These are phyloP conservation scores for Sclerotinia minor DNA, from an alignment of 2,329 filamentous ascomycete species.

Conservation along the genomic window DNA sequence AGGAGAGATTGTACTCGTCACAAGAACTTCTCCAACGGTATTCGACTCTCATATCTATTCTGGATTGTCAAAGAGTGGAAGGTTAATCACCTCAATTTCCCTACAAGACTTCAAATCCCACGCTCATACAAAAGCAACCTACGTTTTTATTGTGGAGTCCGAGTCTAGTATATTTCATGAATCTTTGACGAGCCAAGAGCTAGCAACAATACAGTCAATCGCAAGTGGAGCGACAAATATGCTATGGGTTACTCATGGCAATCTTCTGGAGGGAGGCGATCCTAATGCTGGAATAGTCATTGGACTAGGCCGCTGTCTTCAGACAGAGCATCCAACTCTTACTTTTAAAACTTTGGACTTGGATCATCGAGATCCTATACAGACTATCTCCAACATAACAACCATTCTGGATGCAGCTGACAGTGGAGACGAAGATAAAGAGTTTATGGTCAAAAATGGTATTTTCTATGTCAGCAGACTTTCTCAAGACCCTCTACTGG, in stretches of 20 bases:
- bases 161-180: slow-evolving; percentile 5
- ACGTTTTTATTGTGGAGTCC: slow-evolving; percentile 14
- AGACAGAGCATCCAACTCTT: slow-evolving; percentile 28
- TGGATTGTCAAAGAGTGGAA: background rate
- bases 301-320: slow-evolving; percentile 24
- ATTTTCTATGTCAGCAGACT: slow-evolving; percentile 26
- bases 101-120: background rate
- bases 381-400: slow-evolving; percentile 1
- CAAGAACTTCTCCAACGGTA: background rate
- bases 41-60: background rate
- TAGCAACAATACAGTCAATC: slow-evolving; percentile 8
- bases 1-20: slow-evolving; percentile 12
- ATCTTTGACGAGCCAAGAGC: slow-evolving; percentile 11
- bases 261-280: slow-evolving; percentile 8
- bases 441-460: slow-evolving; percentile 10
- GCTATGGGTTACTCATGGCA: slow-evolving; percentile 25
- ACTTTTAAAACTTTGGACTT: slow-evolving; percentile 25
- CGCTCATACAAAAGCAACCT: background rate
- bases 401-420: background rate
- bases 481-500: slow-evolving; percentile 22
- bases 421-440: background rate
- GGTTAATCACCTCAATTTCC: background rate
- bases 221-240: background rate
- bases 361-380: slow-evolving; percentile 8
- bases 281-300: slow-evolving; percentile 21